These are phyloP conservation scores for Arabidopsis suecica DNA, from an alignment of 345 rosid species.

Conservation along the genomic window DNA sequence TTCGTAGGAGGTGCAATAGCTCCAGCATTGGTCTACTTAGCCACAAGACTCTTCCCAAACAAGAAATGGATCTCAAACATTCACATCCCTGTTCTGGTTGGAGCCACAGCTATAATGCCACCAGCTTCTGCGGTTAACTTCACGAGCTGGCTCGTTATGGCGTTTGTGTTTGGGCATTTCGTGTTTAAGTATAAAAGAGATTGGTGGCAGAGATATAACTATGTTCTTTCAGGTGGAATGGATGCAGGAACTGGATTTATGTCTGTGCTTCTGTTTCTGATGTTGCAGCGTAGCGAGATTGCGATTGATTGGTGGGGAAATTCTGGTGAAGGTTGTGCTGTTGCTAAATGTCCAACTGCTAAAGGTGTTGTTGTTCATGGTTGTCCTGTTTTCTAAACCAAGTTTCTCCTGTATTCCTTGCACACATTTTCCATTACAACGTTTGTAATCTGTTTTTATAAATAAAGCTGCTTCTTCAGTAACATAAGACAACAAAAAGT, in stretches of 20 bases:
- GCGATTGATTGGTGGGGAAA: slow-evolving; percentile 74
- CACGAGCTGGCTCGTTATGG: slow-evolving; percentile 72
- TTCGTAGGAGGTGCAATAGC: slow-evolving; percentile 76
- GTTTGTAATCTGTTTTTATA: background rate
- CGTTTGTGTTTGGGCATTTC: slow-evolving; percentile 66
- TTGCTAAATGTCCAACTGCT: slow-evolving; percentile 78
- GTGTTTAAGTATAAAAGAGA: slow-evolving; percentile 55
- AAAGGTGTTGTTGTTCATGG: slow-evolving; percentile 57
- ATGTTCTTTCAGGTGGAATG: slow-evolving; percentile 72
- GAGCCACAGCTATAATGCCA: slow-evolving; percentile 77
- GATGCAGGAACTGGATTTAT: slow-evolving; percentile 87
- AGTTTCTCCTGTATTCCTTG: background rate
- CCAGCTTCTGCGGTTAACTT: slow-evolving; percentile 86
- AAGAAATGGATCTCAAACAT: slow-evolving; percentile 64
- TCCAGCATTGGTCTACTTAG: slow-evolving; percentile 67
- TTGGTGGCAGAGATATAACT: slow-evolving; percentile 77
- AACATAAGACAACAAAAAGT: slow-evolving; percentile 4
- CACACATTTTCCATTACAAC: background rate
- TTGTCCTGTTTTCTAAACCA: slow-evolving; percentile 58
- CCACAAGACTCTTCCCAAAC: slow-evolving; percentile 64
- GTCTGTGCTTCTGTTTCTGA: slow-evolving; percentile 61
- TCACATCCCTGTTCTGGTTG: slow-evolving; percentile 74
- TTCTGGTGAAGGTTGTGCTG: slow-evolving; percentile 59
- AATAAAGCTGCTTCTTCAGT: background rate
- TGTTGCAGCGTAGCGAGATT: slow-evolving; percentile 52